phyloP scores from a whole-genome alignment of 2,329 filamentous ascomycete genomes.

The Alternaria incomplexa region DNA sequence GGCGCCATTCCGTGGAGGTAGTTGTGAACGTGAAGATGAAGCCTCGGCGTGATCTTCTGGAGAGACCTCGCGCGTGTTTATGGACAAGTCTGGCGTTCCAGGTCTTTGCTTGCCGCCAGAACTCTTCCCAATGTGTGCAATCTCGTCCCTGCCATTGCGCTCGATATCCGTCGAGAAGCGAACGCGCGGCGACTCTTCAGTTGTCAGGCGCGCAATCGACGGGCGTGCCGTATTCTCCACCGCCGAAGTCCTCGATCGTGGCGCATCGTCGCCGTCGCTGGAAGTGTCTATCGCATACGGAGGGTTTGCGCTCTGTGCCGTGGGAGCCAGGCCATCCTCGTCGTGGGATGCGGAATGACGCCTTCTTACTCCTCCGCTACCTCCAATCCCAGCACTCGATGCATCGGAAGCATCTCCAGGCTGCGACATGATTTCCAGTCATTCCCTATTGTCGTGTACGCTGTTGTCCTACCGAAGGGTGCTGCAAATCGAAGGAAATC shows the following conservation, averaged over 20 bases:
- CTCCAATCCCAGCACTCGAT: slow-evolving; percentile 3
- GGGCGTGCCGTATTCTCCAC: slow-evolving; percentile 30
- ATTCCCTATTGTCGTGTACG: slow-evolving; percentile 24
- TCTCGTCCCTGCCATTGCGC: slow-evolving; percentile 25
- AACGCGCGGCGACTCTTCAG: slow-evolving; percentile 40
- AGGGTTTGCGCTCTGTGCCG: slow-evolving; percentile 13
- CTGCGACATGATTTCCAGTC: slow-evolving; percentile 34
- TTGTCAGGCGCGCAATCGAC: slow-evolving; percentile 32
- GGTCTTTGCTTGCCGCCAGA: slow-evolving; percentile 26
- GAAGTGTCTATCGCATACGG: slow-evolving; percentile 23
- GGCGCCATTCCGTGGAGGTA: slow-evolving; percentile 24
- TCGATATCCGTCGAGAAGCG: slow-evolving; percentile 48
- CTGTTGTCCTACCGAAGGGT: neutral
- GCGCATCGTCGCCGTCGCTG: slow-evolving; percentile 12
- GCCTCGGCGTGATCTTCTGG: slow-evolving; percentile 17
- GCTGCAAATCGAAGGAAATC: neutral
- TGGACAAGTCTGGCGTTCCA: slow-evolving; percentile 41
- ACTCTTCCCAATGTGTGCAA: slow-evolving; percentile 13
- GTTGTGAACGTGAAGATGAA: slow-evolving; percentile 22
- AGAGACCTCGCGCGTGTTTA: slow-evolving; percentile 41
- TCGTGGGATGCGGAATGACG: slow-evolving; percentile 36
- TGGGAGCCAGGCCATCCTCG: slow-evolving; percentile 24
- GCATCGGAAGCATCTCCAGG: slow-evolving; percentile 30
- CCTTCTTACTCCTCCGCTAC: slow-evolving; percentile 31
- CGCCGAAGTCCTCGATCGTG: slow-evolving; percentile 29